Evolutionary conservation across 371 early-diverging fungal genomes (phyloP), one percentile per base, ranked within the genome.

Genomic region (Zopfochytrium polystomum): DNA sequence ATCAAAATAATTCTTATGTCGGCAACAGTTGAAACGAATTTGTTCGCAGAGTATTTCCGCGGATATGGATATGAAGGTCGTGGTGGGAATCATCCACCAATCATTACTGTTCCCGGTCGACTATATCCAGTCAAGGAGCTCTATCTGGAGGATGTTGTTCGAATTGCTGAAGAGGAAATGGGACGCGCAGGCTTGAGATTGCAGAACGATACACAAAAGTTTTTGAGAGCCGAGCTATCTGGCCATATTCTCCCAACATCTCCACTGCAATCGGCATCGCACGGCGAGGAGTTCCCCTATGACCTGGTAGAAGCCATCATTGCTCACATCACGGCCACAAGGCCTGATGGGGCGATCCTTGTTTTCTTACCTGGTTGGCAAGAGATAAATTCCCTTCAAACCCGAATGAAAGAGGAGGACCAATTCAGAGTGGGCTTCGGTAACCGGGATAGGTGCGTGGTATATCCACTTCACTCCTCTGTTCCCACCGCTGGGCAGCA

Each of bases 341-440:
- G 54, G 0, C 48, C 30, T 1, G 79, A 80, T 1, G 93, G 90
- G 0, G 89, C 94, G 0, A 85, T 95, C 22, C 72, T 96, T 43
- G 79, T 92, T 13, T 95, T 96, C 61, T 65, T 96, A 66, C 94
- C 95, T 0, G 96, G 96, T 33, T 86, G 88, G 80, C 83, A 81
- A 13, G 94, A 95, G 52, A 80, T 80, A 34, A 62, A 68, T 32
- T 35, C 60, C 26, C 57, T 71, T 31, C 48, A 45, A 44, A 26
- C 38, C 2, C 25, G 50, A 54, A 48, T 67, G 52, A 62, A 66
- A 58, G 66, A 67, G 0, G 65, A 62, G 15, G 67, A 70, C 33
- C 6, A 31, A 7, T 60, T 50, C 46, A 25, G 68, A 6, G 54
- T 65, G 0, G 70, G 73, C 4, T 74, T 70, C 33, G 29, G 48